These are phyloP conservation scores for Didymella arachidicola DNA, from an alignment of 2,329 filamentous ascomycete species.

Conservation along the genomic window DNA sequence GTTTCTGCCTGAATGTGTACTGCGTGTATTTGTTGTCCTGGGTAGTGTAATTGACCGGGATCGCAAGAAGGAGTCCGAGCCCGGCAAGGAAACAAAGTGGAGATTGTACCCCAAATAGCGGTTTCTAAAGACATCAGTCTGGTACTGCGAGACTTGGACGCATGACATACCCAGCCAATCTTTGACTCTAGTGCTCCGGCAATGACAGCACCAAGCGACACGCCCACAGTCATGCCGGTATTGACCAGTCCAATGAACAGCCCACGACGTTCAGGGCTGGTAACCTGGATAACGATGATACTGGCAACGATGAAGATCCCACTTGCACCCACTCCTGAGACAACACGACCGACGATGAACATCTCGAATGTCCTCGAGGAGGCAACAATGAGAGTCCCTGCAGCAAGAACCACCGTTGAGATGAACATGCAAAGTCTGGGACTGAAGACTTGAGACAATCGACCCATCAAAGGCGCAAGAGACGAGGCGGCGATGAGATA, in stretches of 20 bases:
- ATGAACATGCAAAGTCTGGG: constrained; percentile 70
- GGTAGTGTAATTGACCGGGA: constrained; percentile 60
- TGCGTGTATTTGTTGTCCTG: constrained; percentile 49
- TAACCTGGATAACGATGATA: constrained; percentile 79
- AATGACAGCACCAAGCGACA: constrained; percentile 74
- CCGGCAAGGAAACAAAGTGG: constrained; percentile 70
- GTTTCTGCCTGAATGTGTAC: constrained; percentile 59
- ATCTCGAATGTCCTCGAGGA: constrained; percentile 64
- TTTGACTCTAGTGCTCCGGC: constrained; percentile 69
- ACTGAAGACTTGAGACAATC: constrained; percentile 77
- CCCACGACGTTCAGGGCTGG: constrained; percentile 71
- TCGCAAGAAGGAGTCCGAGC: constrained; percentile 67
- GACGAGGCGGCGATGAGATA: constrained; percentile 67
- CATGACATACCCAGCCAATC: constrained; percentile 71
- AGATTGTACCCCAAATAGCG: constrained; percentile 76
- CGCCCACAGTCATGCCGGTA: constrained; percentile 73
- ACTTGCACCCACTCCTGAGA: constrained; percentile 74
- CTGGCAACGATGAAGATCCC: constrained; percentile 77
- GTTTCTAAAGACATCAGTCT: constrained; percentile 59
- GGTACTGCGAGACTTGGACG: background rate
- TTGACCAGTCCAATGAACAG: constrained; percentile 79
- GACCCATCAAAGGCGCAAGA: constrained; percentile 73
- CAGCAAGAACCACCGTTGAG: constrained; percentile 65
- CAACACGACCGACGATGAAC: constrained; percentile 73
- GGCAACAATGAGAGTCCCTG: constrained; percentile 72